phyloP scores from a whole-genome alignment of 176 grass and related monocot species.

The Bonia amplexicaulis region DNA sequence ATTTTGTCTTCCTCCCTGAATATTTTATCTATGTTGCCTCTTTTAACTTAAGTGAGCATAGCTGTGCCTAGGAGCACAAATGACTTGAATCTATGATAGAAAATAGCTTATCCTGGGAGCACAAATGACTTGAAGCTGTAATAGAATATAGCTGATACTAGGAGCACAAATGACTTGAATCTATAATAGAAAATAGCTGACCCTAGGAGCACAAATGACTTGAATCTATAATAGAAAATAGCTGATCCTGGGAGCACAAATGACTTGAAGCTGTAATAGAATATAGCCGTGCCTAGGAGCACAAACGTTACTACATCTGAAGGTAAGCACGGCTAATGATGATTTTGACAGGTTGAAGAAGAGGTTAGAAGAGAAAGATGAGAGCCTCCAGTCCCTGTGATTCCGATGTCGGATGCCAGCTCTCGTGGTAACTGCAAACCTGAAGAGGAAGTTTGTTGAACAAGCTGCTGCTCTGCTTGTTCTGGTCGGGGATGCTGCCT shows the following conservation, averaged over 20 bases:
- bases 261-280: background rate
- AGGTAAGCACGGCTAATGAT: background rate
- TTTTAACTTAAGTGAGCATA: too few species aligned
- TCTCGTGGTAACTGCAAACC: background rate
- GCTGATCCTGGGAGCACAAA: too few species aligned
- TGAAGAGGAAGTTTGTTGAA: background rate
- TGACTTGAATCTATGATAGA: too few species aligned
- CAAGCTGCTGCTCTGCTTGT: too few species aligned
- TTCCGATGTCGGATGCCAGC: background rate
- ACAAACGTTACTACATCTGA: background rate
- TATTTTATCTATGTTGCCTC: too few species aligned
- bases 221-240: too few species aligned
- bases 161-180: background rate
- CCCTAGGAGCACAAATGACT: too few species aligned
- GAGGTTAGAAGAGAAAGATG: conserved; percentile 43
- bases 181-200: background rate
- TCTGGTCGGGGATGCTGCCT: background rate
- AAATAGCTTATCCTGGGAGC: too few species aligned
- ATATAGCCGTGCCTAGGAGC: background rate
- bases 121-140: too few species aligned
- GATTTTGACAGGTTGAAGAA: conserved; percentile 35
- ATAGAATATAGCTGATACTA: background rate
- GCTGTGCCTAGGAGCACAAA: background rate
- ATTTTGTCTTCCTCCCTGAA: background rate
- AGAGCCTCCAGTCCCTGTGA: conserved; percentile 28